Evolutionary conservation across 352 stramenopile species (phyloP).

Genomic region (Globisporangium abappressorium): DNA sequence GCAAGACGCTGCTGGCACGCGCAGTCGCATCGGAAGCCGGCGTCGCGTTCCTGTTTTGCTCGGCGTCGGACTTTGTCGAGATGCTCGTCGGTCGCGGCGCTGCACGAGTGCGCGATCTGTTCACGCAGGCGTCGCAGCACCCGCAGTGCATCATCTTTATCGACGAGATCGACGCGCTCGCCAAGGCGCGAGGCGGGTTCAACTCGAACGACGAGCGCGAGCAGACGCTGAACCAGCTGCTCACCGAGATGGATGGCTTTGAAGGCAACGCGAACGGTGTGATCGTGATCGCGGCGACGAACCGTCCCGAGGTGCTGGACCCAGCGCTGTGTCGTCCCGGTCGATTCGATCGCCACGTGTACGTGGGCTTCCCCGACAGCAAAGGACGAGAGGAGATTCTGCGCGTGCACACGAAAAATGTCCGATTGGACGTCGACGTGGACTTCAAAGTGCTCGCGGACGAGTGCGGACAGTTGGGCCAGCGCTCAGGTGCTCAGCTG

Average conservation of each 20-base stretch:
- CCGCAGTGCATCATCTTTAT: constrained; percentile 97
- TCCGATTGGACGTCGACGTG: constrained; percentile 55
- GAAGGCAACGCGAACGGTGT: constrained; percentile 89
- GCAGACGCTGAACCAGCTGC: constrained; percentile 94
- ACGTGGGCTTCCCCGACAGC: constrained; percentile 92
- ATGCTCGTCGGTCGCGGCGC: constrained; percentile 95
- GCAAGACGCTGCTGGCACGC: constrained; percentile 93
- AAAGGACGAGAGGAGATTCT: constrained; percentile 86
- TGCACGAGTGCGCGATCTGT: constrained; percentile 92
- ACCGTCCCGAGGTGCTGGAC: constrained; percentile 95
- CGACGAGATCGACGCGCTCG: constrained; percentile 96
- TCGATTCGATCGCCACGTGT: constrained; percentile 96
- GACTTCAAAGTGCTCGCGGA: constrained; percentile 48
- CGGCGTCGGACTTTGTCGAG: constrained; percentile 97
- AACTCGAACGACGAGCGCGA: constrained; percentile 95
- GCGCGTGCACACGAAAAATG: constrained; percentile 58
- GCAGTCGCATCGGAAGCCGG: constrained; percentile 91
- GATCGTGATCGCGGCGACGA: constrained; percentile 97
- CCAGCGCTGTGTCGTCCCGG: constrained; percentile 93
- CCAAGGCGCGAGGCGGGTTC: constrained; percentile 79
- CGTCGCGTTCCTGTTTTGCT: constrained; percentile 94
- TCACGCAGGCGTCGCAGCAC: constrained; percentile 93
- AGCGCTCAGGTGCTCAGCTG: constrained; percentile 70
- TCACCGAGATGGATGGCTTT: constrained; percentile 90
- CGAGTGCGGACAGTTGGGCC: constrained; percentile 52